phyloP scores from a whole-genome alignment of 805 yeast genomes.

The Yarrowia porcina region DNA sequence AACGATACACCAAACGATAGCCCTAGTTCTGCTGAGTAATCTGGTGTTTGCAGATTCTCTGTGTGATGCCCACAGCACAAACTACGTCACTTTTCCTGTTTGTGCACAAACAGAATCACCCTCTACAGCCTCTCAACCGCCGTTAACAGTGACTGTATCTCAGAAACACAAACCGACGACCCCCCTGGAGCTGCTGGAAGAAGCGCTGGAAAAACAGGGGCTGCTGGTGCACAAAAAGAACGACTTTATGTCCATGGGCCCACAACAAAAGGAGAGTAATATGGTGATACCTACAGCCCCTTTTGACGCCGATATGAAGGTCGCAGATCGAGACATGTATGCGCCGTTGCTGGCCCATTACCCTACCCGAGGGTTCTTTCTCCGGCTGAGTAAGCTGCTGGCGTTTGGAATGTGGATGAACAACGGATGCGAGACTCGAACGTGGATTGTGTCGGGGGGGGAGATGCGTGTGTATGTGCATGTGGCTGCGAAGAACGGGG shows the following conservation, averaged over 20 bases:
- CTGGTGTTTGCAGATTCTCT: neutral
- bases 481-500: no score
- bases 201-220: neutral
- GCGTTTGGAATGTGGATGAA: neutral
- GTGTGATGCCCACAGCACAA: neutral
- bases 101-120: neutral
- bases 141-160: neutral
- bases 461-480: no score
- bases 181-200: neutral
- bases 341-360: slow-evolving; percentile 4
- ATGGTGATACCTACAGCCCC: neutral
- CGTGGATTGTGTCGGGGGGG: no score
- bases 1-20: neutral
- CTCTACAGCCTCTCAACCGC: no score
- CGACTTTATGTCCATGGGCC: neutral
- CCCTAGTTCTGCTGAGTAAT: neutral
- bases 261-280: neutral
- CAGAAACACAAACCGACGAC: neutral
- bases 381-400: neutral
- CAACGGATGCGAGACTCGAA: neutral
- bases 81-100: neutral
- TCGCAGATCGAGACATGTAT: neutral
- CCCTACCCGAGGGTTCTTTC: neutral
- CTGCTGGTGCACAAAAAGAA: neutral
- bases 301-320: neutral